A percentile compares a stretch with the other conserved stretches of the same genome.
Evolutionary conservation across 768 basidiomycete species (phyloP).

Genomic region (Boletus huronensis): DNA sequence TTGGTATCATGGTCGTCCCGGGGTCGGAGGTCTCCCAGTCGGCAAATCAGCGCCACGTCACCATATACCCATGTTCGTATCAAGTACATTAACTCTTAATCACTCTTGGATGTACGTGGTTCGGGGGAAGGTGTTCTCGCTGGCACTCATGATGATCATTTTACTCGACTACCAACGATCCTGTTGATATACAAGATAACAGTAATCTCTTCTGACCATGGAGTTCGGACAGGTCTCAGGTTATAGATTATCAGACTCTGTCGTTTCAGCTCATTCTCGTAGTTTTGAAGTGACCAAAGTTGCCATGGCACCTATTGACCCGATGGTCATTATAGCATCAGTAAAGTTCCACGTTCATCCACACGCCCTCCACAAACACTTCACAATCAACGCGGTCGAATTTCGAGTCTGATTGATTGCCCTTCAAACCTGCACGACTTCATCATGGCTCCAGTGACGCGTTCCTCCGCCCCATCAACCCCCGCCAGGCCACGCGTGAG

Average conservation of each 20-base stretch:
- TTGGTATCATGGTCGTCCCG: background rate
- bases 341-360: background rate
- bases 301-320: background rate
- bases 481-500: slow-evolving; percentile 21
- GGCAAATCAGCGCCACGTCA: background rate
- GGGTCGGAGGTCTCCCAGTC: background rate
- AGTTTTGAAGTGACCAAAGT: background rate
- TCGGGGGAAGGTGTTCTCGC: background rate
- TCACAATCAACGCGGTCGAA: background rate
- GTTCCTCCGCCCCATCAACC: slow-evolving; percentile 32
- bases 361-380: background rate
- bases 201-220: background rate
- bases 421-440: background rate
- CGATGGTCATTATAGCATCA: too few relatives aligned
- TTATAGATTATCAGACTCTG: background rate
- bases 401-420: background rate
- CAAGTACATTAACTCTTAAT: background rate
- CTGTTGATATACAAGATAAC: background rate
- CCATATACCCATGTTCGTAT: background rate
- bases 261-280: background rate
- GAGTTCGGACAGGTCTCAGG: background rate
- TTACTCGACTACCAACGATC: background rate
- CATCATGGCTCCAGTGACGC: slow-evolving; percentile 26
- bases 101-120: background rate
- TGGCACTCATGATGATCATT: background rate